These are phyloP conservation scores for Cryphonectria nitschkei DNA, from an alignment of 2,329 filamentous ascomycete species.

Conservation along the genomic window DNA sequence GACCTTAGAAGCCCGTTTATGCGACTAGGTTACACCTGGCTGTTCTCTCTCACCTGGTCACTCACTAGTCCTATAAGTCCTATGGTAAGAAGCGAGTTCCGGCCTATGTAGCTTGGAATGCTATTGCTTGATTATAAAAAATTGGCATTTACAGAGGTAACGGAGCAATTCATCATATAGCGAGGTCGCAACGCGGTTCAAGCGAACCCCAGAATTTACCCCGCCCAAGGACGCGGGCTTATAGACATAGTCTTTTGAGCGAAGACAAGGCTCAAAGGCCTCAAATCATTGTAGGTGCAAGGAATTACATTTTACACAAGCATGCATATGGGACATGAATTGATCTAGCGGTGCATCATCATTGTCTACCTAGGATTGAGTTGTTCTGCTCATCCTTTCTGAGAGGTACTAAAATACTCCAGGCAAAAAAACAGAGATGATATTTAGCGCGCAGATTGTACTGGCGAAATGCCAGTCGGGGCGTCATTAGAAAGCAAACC, in stretches of 20 bases:
- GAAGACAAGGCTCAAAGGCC: neutral
- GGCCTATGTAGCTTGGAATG: neutral
- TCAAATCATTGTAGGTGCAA: neutral
- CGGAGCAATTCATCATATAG: neutral
- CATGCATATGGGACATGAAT: neutral
- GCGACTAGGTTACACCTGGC: neutral
- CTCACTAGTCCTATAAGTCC: neutral
- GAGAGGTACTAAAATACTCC: constrained; percentile 28
- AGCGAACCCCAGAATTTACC: neutral
- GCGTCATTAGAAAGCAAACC: constrained; percentile 35
- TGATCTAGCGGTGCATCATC: constrained; percentile 27
- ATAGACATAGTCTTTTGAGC: neutral
- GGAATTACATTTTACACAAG: neutral
- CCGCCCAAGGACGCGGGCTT: neutral
- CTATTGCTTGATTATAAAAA: neutral
- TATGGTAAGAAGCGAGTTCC: neutral
- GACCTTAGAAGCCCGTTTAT: neutral
- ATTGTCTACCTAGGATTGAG: constrained; percentile 29
- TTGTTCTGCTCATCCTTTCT: constrained; percentile 18
- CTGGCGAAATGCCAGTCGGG: constrained; percentile 31
- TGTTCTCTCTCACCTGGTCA: neutral
- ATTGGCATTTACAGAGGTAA: neutral
- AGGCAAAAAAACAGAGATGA: constrained; percentile 27
- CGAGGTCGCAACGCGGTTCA: neutral
- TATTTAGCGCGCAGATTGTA: constrained; percentile 16